Evolutionary conservation across 2,329 filamentous ascomycete species (phyloP).

Genomic region (Aureobasidium sp.): DNA sequence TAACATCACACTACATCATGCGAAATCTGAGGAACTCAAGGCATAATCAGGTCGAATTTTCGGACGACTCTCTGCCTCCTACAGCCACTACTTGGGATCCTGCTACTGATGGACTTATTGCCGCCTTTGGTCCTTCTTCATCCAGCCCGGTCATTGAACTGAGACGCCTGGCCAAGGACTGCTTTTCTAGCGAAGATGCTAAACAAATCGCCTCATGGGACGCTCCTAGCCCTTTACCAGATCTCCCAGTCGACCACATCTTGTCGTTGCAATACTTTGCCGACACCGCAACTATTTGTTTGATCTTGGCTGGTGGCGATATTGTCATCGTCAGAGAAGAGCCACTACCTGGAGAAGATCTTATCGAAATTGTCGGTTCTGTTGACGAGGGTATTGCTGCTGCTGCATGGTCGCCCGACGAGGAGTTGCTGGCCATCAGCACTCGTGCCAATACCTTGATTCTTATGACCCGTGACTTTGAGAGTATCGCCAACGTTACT

Average conservation of each 20-base stretch:
- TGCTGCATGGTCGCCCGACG: constrained; percentile 89
- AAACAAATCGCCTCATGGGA: constrained; percentile 75
- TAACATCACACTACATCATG: constrained; percentile 52
- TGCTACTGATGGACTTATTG: constrained; percentile 68
- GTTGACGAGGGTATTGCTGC: constrained; percentile 87
- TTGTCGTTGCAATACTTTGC: constrained; percentile 78
- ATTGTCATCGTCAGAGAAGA: constrained; percentile 78
- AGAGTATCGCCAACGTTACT: constrained; percentile 67
- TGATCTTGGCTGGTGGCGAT: constrained; percentile 85
- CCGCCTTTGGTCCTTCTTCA: constrained; percentile 73
- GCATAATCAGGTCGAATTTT: constrained; percentile 58
- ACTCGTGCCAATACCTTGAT: constrained; percentile 74
- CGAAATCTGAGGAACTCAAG: constrained; percentile 78
- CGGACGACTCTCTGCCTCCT: constrained; percentile 51
- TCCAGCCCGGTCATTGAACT: constrained; percentile 68
- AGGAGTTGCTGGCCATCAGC: constrained; percentile 77
- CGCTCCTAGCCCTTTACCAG: constrained; percentile 70
- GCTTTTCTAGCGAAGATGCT: constrained; percentile 36
- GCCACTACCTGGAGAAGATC: constrained; percentile 57
- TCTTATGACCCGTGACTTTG: constrained; percentile 89
- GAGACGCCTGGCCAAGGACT: constrained; percentile 43
- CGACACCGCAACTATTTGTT: constrained; percentile 67
- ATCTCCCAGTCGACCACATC: constrained; percentile 62
- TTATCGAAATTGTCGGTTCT: constrained; percentile 91
- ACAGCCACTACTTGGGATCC: constrained; percentile 83